These are phyloP conservation scores for Chaetomiaceae sp. DNA, from an alignment of 2,329 filamentous ascomycete species.

Conservation along the genomic window DNA sequence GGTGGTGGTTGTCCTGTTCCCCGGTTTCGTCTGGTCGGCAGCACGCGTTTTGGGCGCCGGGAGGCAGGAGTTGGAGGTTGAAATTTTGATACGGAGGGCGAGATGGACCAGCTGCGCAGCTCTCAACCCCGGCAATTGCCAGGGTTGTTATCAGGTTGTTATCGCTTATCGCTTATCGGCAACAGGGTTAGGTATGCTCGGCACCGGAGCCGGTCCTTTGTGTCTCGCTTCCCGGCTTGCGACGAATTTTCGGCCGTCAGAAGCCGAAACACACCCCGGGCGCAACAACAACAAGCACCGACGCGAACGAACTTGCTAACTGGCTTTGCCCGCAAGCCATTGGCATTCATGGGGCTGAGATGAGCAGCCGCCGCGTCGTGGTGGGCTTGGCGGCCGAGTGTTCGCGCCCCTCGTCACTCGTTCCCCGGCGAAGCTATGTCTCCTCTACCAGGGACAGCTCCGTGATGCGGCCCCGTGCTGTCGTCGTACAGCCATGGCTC, in stretches of 20 bases:
- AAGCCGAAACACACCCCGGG: neutral
- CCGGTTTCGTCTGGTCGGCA: neutral
- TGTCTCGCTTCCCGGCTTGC: neutral
- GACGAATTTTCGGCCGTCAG: conserved; percentile 16
- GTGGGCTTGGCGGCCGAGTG: conserved; percentile 28
- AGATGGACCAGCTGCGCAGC: conserved; percentile 11
- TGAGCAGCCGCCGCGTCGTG: conserved; percentile 30
- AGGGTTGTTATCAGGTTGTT: conserved; percentile 6
- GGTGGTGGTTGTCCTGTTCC: conserved; percentile 4
- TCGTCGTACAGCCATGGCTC: neutral
- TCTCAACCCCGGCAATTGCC: conserved; percentile 4
- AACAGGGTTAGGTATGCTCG: neutral
- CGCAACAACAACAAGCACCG: neutral
- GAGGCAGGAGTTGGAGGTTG: conserved; percentile 1
- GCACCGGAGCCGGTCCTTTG: too few species aligned
- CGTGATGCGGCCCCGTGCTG: conserved; percentile 1
- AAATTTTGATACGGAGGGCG: conserved; percentile 26
- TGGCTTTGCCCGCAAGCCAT: conserved; percentile 10
- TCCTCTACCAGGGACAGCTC: neutral
- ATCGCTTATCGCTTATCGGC: conserved; percentile 15
- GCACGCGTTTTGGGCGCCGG: neutral
- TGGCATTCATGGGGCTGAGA: conserved; percentile 28
- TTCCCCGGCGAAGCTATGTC: conserved; percentile 6
- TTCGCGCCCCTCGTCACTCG: conserved; percentile 5
- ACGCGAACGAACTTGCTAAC: neutral